These are phyloP conservation scores for Lachnellula willkommii DNA, from an alignment of 2,329 filamentous ascomycete genomes.

Conservation along the genomic window DNA sequence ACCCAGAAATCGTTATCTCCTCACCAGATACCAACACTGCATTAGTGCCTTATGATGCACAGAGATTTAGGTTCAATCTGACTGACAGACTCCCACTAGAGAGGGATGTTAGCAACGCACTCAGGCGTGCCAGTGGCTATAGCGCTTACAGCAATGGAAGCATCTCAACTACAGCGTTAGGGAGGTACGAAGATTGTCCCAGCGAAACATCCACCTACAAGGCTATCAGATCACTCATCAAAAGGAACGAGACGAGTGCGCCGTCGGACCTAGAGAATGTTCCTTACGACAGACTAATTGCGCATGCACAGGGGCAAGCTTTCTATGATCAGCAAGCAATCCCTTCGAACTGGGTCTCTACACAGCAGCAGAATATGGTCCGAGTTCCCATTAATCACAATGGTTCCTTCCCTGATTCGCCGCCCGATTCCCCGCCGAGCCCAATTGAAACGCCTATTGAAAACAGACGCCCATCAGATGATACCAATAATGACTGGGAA, in stretches of 20 bases:
- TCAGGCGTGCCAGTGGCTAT: slow-evolving; percentile 24
- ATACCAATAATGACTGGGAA: slow-evolving; percentile 29
- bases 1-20: slow-evolving; percentile 13
- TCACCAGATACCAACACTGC: slow-evolving; percentile 3
- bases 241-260: slow-evolving; percentile 9
- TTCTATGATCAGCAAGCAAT: slow-evolving; percentile 25
- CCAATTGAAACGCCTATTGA: background rate
- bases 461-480: slow-evolving; percentile 9
- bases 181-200: slow-evolving; percentile 7
- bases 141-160: slow-evolving; percentile 25
- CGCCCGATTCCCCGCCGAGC: slow-evolving; percentile 3
- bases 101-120: slow-evolving; percentile 28
- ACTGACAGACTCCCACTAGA: slow-evolving; percentile 21
- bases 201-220: slow-evolving; percentile 7
- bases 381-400: slow-evolving; percentile 21
- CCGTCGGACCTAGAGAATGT: slow-evolving; percentile 7
- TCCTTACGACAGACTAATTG: slow-evolving; percentile 2
- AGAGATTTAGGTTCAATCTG: background rate
- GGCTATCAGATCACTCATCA: slow-evolving; percentile 10
- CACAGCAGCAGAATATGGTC: slow-evolving; percentile 17
- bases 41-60: slow-evolving; percentile 4
- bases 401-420: slow-evolving; percentile 18
- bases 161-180: slow-evolving; percentile 14
- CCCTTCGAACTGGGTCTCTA: slow-evolving; percentile 18
- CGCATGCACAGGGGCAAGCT: slow-evolving; percentile 7